Evolutionary conservation across 176 grass and related monocot species (phyloP).

Genomic region (Elymus sibiricus): DNA sequence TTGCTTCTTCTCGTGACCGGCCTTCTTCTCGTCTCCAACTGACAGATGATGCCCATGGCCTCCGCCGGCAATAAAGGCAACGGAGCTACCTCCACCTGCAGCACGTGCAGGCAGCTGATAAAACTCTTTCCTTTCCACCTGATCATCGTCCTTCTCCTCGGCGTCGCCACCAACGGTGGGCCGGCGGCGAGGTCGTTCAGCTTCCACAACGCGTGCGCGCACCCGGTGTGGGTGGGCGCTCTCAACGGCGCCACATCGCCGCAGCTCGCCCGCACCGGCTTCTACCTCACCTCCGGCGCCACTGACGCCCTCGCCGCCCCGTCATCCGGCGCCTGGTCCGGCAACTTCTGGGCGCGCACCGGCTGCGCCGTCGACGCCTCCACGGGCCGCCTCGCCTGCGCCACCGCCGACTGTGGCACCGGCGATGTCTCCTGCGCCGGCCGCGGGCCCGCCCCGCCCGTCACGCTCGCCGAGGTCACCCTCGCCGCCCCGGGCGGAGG

Average conservation of each 20-base stretch:
- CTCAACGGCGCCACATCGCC: slow-evolving; percentile 43
- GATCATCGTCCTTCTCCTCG: neutral
- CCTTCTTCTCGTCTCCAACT: neutral
- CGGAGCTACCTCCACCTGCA: neutral
- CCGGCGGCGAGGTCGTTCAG: slow-evolving; percentile 36
- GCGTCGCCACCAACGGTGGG: neutral
- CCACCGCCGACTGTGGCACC: slow-evolving; percentile 10
- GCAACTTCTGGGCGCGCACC: slow-evolving; percentile 65
- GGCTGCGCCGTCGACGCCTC: slow-evolving; percentile 28
- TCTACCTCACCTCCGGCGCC: slow-evolving; percentile 46
- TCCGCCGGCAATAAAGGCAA: neutral
- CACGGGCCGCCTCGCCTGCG: neutral
- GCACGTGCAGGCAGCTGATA: neutral
- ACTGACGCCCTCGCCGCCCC: slow-evolving; percentile 29
- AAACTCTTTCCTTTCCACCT: neutral
- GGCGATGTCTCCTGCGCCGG: neutral
- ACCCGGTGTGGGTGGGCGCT: slow-evolving; percentile 61
- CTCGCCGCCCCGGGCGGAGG: slow-evolving; percentile 4
- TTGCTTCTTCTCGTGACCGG: neutral
- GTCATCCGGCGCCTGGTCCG: slow-evolving; percentile 47
- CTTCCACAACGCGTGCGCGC: slow-evolving; percentile 49
- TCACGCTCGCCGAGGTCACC: slow-evolving; percentile 12
- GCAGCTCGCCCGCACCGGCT: slow-evolving; percentile 37
- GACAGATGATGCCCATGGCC: neutral
- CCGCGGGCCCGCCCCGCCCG: neutral